Conservation (phyloP, 345 rosid genomes). For the Salix suchowensis region DNA sequence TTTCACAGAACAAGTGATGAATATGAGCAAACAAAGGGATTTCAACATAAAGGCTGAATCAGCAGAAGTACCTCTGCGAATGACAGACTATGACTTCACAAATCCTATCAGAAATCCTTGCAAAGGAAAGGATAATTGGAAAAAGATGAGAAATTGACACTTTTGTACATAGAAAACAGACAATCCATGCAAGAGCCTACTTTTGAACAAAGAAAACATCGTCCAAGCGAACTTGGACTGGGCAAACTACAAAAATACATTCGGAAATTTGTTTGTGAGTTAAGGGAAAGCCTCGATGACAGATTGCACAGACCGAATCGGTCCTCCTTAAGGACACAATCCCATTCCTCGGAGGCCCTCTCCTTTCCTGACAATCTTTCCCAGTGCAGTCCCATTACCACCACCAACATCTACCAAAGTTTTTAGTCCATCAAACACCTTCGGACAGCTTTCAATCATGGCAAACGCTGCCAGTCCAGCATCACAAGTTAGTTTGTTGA, state of each 20-base stretch:
- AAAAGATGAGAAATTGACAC: not conserved
- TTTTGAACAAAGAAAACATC: not conserved
- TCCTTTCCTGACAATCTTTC: constrained; percentile 57
- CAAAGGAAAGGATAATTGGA: too few species aligned
- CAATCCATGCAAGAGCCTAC: not conserved
- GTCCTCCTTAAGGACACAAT: constrained; percentile 37
- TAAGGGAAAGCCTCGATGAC: constrained; percentile 51
- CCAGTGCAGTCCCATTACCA: constrained; percentile 50
- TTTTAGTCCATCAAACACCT: constrained; percentile 48
- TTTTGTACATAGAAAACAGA: not conserved
- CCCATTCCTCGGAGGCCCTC: constrained; percentile 64
- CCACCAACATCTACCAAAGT: constrained; percentile 77
- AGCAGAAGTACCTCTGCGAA: not conserved
- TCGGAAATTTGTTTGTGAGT: not conserved
- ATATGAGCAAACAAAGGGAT: not conserved
- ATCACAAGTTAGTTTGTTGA: constrained; percentile 36
- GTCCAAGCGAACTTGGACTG: not conserved
- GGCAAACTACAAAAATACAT: not conserved
- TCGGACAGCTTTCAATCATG: constrained; percentile 32
- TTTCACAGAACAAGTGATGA: not conserved
- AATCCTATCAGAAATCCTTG: not conserved
- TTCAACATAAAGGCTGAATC: not conserved
- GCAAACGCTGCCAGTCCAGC: constrained; percentile 42
- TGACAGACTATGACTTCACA: not conserved
- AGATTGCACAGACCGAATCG: constrained; percentile 36